Base-by-base conservation (phyloP, 2,329 filamentous ascomycete genomes). In the Mycosphaerella arachidis region DNA sequence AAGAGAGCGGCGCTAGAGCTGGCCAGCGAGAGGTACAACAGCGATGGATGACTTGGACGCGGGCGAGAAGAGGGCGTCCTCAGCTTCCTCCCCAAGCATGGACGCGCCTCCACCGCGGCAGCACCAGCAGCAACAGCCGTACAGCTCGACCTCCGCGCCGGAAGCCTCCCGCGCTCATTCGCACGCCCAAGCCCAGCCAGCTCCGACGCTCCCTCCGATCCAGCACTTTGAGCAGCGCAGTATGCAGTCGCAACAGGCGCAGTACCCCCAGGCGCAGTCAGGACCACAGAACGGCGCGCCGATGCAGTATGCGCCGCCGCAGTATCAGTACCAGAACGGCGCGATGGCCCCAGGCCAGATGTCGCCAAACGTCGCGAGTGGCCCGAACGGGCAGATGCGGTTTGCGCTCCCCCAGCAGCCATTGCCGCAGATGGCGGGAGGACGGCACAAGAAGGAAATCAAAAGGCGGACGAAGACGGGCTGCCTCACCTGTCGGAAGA, bases 391-490 rank as follows among this genome's bases (percentile, higher is more conserved):
- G 7, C 59, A 74, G 57, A 79, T 83, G 76, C 80, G 83, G 70
- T 85, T 83, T 71, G 79, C 82, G 60, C 73, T 86, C 46, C 81
- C 84, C 63, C 76, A 84, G 72, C 52, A 55, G 43, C 73, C 78
- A 74, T 66, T 80, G 71, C 78, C 82, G 66, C 61, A 63, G 20
- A 80, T 87, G 73, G 83, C 83, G 24, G 83, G 84, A 61, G 84
- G 83, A 52, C 79, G 86, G 68, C 85, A 88, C 73, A 85, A 85
- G 75, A 86, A 89, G 76, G 87, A 91, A 76, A 89, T 90, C 73
- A 90, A 90, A 78, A 81, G 87, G 66, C 81, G 88, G 71, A 90
- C 88, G 37, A 73, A 73, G 66, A 72, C 71, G 12, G 71, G 71
- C n/a, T 90, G 87, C 75, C 62, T 81, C 73, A 81, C 79, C 24